phyloP scores from a whole-genome alignment of 805 yeast species.

The Wickerhamiella spandovensis region DNA sequence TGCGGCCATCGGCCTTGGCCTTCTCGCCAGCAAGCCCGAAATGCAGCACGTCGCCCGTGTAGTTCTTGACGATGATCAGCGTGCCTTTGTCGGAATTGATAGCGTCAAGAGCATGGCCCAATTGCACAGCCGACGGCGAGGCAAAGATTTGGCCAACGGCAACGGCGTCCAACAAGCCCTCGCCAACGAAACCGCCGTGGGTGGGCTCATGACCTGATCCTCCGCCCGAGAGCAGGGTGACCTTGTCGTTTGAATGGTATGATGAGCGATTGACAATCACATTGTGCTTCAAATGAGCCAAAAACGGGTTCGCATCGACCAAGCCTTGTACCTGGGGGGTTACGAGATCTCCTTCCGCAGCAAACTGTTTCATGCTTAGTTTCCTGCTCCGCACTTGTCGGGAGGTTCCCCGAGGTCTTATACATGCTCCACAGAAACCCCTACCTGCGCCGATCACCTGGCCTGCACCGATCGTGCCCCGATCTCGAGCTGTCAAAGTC shows the following conservation, averaged over 20 bases:
- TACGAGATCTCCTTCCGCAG: constrained; percentile 4
- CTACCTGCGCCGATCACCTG: background rate
- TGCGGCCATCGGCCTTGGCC: constrained; percentile 63
- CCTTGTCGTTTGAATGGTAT: constrained; percentile 30
- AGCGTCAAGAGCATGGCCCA: constrained; percentile 55
- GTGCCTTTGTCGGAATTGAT: constrained; percentile 47
- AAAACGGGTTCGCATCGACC: constrained; percentile 4
- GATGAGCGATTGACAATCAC: constrained; percentile 4
- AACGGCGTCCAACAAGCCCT: constrained; percentile 73
- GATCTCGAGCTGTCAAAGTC: too few species aligned
- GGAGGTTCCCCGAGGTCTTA: background rate
- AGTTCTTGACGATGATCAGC: constrained; percentile 72
- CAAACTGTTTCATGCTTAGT: constrained; percentile 7
- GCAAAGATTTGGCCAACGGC: constrained; percentile 78
- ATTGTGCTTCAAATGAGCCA: constrained; percentile 2
- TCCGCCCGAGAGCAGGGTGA: constrained; percentile 76
- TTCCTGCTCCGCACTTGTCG: background rate
- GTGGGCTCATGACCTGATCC: constrained; percentile 95
- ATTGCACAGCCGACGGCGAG: constrained; percentile 87
- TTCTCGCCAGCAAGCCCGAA: constrained; percentile 87
- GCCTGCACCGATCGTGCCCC: too few species aligned
- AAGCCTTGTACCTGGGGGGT: constrained; percentile 4
- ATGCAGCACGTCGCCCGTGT: constrained; percentile 88
- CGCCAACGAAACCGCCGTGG: constrained; percentile 84
- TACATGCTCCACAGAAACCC: background rate